Base-by-base conservation (phyloP, 805 yeast genomes). In the Blastobotrys robertii region DNA sequence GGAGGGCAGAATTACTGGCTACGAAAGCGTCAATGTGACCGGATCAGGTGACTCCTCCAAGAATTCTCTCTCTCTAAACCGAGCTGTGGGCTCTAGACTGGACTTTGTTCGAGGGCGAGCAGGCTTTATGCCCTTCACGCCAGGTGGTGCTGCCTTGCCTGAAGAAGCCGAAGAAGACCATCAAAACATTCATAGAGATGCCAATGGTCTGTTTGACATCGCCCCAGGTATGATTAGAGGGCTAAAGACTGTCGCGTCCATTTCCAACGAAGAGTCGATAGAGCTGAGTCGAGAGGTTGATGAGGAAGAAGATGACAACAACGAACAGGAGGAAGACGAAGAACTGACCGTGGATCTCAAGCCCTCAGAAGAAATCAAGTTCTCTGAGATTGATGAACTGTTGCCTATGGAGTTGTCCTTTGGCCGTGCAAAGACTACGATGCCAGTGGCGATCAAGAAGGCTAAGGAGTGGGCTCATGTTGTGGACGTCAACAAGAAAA, bases 381-480 rank as follows among this genome's bases (percentile, higher is more conserved):
- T 33, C 42, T 35, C 54, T n/a, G 62, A 56, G 2, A 64, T 70
- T 28, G 78, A 72, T 56, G 65, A 59, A 11, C 56, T 73, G 28
- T 59, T 77, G 38, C 83, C 83, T 1, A 62, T 68, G 38, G 74
- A 73, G 35, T 57, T 73, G 19, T 64, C 66, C 25, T 71, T 76
- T 50, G 72, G 72, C 6, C 63, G 79, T 44, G 40, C 43, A n/a
- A 41, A 39, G 13, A 41, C 46, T 9, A 39, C 43, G 9, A 44
- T 54, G 4, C 48, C 55, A 9, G 47, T 53, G 12, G 6, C 25
- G 6, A 19, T 19, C 25, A 19, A 19, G 6, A 60, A 60, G 37
- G 74, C 74, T 47, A 76, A 72, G 47, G 77, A 79, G 46, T 92
- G 97, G 97, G 98, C 98, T 0, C 98, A 92, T 64, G 77, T 84